Percentiles rank a stretch among this genome's conserved stretches.
phyloP scores from a whole-genome alignment of 805 yeast genomes.

The Pichia kluyveri region DNA sequence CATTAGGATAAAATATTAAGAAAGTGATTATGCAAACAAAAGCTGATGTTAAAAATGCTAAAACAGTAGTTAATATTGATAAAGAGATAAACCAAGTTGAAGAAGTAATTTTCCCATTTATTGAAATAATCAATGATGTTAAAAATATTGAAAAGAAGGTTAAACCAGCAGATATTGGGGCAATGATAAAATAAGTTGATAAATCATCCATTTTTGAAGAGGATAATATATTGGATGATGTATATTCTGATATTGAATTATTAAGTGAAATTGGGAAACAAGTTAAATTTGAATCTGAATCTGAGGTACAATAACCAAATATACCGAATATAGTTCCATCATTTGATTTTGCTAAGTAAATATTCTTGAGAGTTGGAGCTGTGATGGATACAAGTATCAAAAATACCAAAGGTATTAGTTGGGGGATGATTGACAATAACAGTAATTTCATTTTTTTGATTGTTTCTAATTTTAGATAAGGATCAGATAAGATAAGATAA shows the following conservation, averaged over 20 bases:
- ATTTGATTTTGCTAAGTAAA: constrained; percentile 41
- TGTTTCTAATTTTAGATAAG: background rate
- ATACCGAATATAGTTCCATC: constrained; percentile 44
- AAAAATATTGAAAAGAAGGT: constrained; percentile 38
- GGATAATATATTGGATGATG: background rate
- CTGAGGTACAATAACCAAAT: constrained; percentile 49
- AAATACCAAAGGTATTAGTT: constrained; percentile 50
- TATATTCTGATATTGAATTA: background rate
- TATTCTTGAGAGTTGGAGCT: constrained; percentile 44
- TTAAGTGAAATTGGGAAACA: constrained; percentile 29
- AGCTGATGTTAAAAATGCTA: constrained; percentile 48
- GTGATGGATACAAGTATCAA: constrained; percentile 53
- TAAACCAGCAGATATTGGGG: constrained; percentile 62
- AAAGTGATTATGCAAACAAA: constrained; percentile 46
- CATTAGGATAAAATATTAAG: constrained; percentile 53
- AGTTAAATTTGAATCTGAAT: constrained; percentile 1
- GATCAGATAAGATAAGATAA: background rate
- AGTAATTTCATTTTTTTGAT: constrained; percentile 10
- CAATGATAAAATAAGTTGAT: constrained; percentile 45
- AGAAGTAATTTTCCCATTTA: background rate
- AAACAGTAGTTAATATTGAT: constrained; percentile 34
- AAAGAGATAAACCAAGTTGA: constrained; percentile 29
- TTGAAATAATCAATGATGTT: constrained; percentile 25
- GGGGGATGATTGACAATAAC: constrained; percentile 31
- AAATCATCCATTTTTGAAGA: constrained; percentile 36